These are phyloP conservation scores for Hemisphaericaspora nanyangensis DNA, from an alignment of 805 yeast genomes.

Conservation along the genomic window DNA sequence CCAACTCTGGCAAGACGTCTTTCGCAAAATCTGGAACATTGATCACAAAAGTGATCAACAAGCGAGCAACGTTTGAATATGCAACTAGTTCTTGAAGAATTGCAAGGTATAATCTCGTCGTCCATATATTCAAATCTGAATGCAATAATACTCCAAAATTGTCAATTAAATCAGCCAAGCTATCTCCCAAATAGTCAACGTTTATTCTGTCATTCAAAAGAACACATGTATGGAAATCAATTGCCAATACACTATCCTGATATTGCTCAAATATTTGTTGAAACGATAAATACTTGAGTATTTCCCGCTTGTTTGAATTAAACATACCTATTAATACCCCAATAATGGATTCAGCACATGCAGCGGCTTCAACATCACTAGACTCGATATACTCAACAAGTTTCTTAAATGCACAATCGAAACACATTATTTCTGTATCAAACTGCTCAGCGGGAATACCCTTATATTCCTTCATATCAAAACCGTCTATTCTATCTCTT, in stretches of 20 bases:
- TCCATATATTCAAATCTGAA: conserved; percentile 23
- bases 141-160: conserved; percentile 9
- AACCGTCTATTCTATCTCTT: conserved; percentile 3
- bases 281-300: conserved; percentile 20
- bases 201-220: conserved; percentile 21
- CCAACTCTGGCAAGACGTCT: conserved; percentile 20
- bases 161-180: conserved; percentile 10
- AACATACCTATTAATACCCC: conserved; percentile 36
- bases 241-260: conserved; percentile 22
- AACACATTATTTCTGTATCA: conserved; percentile 10
- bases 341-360: conserved; percentile 35
- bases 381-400: conserved; percentile 16
- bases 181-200: conserved; percentile 11
- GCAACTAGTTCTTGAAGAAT: conserved; percentile 28
- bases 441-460: conserved; percentile 9
- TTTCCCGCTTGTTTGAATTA: conserved; percentile 12
- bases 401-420: conserved; percentile 21
- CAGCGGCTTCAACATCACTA: conserved; percentile 15
- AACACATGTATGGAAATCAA: conserved; percentile 32
- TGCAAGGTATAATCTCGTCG: conserved; percentile 25
- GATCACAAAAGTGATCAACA: conserved; percentile 28
- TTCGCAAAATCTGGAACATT: conserved; percentile 13
- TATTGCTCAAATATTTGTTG: conserved; percentile 12
- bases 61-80: conserved; percentile 24
- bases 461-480: conserved; percentile 6